phyloP scores from a whole-genome alignment of 2,329 filamentous ascomycete species.

The Colletotrichum agaves region DNA sequence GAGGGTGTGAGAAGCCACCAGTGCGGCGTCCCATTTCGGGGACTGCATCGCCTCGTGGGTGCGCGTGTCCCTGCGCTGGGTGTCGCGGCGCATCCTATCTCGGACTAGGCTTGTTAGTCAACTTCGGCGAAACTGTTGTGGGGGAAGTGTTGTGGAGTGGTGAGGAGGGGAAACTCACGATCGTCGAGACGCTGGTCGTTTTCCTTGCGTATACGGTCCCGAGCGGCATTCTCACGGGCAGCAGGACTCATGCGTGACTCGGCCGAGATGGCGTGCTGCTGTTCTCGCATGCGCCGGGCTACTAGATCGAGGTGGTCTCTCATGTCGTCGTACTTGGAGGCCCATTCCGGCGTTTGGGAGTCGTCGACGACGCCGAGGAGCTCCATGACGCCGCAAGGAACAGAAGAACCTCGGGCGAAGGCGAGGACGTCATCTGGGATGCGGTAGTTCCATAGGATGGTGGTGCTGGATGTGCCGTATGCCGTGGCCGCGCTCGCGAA shows the following conservation, averaged over 20 bases:
- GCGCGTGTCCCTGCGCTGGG: slow-evolving; percentile 57
- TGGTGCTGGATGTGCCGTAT: slow-evolving; percentile 63
- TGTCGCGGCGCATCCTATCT: slow-evolving; percentile 51
- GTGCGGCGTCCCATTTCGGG: slow-evolving; percentile 61
- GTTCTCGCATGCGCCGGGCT: slow-evolving; percentile 51
- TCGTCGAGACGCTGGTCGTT: slow-evolving; percentile 58
- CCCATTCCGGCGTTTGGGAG: slow-evolving; percentile 65
- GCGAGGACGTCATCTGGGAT: slow-evolving; percentile 63
- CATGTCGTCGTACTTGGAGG: slow-evolving; percentile 53
- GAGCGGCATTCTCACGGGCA: slow-evolving; percentile 53
- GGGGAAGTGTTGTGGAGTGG: neutral
- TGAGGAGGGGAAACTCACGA: slow-evolving; percentile 49
- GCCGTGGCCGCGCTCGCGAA: slow-evolving; percentile 68
- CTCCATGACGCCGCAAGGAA: slow-evolving; percentile 70
- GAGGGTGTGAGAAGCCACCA: slow-evolving; percentile 57
- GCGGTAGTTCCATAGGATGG: slow-evolving; percentile 69
- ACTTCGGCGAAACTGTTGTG: too few species aligned
- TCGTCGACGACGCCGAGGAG: slow-evolving; percentile 61
- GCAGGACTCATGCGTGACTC: slow-evolving; percentile 57
- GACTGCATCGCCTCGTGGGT: slow-evolving; percentile 63
- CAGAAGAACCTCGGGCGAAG: slow-evolving; percentile 62
- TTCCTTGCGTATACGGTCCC: slow-evolving; percentile 55
- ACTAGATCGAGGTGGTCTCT: slow-evolving; percentile 50
- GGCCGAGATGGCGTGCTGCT: slow-evolving; percentile 52
- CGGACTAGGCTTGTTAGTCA: slow-evolving; percentile 49